phyloP scores from a whole-genome alignment of 1,284 basidiomycete species.

The Fomitopsis betulina region DNA sequence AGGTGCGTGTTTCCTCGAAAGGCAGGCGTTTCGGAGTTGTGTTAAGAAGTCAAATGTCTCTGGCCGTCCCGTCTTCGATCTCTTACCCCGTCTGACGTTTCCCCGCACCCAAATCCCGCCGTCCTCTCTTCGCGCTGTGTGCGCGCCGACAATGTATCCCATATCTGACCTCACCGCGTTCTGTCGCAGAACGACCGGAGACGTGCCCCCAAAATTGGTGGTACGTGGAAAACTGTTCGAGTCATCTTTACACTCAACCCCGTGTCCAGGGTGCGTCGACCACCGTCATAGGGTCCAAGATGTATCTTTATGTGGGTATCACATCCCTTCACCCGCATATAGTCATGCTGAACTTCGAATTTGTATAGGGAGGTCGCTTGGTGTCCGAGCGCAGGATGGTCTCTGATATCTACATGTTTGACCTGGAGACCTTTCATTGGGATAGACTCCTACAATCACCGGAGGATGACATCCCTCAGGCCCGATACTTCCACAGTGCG shows the following conservation, averaged over 20 bases:
- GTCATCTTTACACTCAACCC: conserved; percentile 5
- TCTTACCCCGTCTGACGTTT: neutral
- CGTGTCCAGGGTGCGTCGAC: conserved; percentile 69
- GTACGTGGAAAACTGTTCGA: conserved; percentile 42
- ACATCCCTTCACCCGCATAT: neutral
- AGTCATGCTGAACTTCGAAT: conserved; percentile 9
- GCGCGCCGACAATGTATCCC: conserved; percentile 54
- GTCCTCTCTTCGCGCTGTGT: conserved; percentile 5
- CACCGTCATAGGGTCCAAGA: conserved; percentile 77
- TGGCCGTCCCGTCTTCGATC: neutral
- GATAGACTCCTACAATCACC: conserved; percentile 57
- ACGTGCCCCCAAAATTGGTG: conserved; percentile 86
- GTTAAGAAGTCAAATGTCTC: neutral
- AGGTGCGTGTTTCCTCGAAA: neutral
- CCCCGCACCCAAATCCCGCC: conserved; percentile 3
- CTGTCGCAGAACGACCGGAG: conserved; percentile 76
- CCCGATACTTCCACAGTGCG: conserved; percentile 89
- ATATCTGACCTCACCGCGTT: conserved; percentile 87
- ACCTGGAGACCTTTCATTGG: conserved; percentile 78
- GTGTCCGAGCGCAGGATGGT: conserved; percentile 86
- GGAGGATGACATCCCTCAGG: conserved; percentile 66
- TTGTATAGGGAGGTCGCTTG: conserved; percentile 71
- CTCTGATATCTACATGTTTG: conserved; percentile 83
- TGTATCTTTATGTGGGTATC: conserved; percentile 77
- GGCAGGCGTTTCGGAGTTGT: neutral